Evolutionary conservation across 176 grass and related monocot species (phyloP).

Genomic region (Chloris gayana): DNA sequence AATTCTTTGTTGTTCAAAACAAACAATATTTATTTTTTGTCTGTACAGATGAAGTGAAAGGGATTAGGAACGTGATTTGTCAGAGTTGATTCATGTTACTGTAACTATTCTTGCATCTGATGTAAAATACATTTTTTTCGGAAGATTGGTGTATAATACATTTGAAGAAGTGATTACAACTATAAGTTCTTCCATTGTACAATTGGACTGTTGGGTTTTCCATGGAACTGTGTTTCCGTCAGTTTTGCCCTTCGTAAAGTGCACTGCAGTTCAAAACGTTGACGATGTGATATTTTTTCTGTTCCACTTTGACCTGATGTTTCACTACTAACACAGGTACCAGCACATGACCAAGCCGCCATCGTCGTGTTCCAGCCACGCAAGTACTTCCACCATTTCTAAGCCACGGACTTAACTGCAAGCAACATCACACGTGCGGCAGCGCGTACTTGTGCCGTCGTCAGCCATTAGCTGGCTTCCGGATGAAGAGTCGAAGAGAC

Average conservation of each 20-base stretch:
- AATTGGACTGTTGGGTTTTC: neutral
- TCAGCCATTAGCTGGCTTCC: neutral
- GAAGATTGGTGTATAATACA: neutral
- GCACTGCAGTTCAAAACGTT: neutral
- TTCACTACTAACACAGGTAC: neutral
- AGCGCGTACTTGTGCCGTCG: neutral
- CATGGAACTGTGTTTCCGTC: neutral
- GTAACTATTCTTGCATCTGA: neutral
- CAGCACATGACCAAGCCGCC: neutral
- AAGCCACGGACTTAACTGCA: neutral
- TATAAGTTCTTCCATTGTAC: neutral
- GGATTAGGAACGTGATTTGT: neutral
- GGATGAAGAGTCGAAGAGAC: neutral
- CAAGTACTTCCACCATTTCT: neutral
- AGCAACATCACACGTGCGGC: neutral
- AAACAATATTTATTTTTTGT: neutral
- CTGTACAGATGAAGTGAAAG: conserved; percentile 33
- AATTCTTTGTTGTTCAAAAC: conserved; percentile 10
- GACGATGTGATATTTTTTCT: neutral
- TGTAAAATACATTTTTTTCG: neutral
- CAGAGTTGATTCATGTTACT: neutral
- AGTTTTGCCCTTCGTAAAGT: neutral
- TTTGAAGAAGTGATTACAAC: neutral
- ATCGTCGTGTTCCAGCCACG: conserved; percentile 13
- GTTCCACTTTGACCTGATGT: neutral